Evolutionary conservation across 2,329 filamentous ascomycete species (phyloP).

Genomic region (Penicillium sp.): DNA sequence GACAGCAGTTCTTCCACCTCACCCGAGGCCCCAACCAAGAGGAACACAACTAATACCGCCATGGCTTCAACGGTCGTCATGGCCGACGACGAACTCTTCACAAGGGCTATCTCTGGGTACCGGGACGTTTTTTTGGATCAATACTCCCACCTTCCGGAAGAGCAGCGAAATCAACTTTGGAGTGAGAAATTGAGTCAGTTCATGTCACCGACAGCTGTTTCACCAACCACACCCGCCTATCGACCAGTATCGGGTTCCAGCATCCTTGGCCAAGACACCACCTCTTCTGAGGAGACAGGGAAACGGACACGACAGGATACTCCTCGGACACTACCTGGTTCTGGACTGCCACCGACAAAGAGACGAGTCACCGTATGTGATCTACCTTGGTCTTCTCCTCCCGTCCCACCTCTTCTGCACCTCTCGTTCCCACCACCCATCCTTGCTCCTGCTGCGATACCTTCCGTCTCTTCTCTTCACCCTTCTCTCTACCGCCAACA

Average conservation of each 20-base stretch:
- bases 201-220: slow-evolving; percentile 34
- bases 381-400: slow-evolving; percentile 47
- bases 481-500: slow-evolving; percentile 32
- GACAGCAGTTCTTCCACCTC: slow-evolving; percentile 34
- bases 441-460: slow-evolving; percentile 29
- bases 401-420: slow-evolving; percentile 28
- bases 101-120: slow-evolving; percentile 47
- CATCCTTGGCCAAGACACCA: slow-evolving; percentile 26
- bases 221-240: slow-evolving; percentile 24
- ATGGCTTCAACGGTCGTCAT: slow-evolving; percentile 38
- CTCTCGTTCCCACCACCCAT: slow-evolving; percentile 30
- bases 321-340: slow-evolving; percentile 45
- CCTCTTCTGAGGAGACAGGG: slow-evolving; percentile 40
- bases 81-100: slow-evolving; percentile 47
- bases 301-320: slow-evolving; percentile 50
- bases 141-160: slow-evolving; percentile 47
- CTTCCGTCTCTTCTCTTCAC: slow-evolving; percentile 22
- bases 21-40: slow-evolving; percentile 21
- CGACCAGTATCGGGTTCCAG: slow-evolving; percentile 28
- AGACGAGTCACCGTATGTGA: slow-evolving; percentile 53
- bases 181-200: slow-evolving; percentile 45
- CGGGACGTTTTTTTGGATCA: slow-evolving; percentile 48
- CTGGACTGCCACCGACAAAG: slow-evolving; percentile 46
- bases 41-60: slow-evolving; percentile 25
- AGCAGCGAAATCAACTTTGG: slow-evolving; percentile 48